Evolutionary conservation across 2,329 filamentous ascomycete species (phyloP).

Genomic region (Elsinoe arachidis): DNA sequence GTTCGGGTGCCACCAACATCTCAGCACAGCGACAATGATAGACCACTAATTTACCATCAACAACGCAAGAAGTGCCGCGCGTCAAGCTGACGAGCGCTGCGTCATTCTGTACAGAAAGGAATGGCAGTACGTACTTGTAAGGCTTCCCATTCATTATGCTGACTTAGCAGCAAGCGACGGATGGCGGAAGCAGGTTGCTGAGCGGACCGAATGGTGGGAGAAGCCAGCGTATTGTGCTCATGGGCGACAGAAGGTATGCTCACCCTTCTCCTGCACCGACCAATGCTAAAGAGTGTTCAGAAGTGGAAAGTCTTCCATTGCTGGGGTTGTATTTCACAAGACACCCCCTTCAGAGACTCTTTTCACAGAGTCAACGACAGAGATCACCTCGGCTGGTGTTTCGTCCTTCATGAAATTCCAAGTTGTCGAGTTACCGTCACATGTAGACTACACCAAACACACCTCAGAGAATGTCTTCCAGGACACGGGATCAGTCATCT

Average conservation of each 20-base stretch:
- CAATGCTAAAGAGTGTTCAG: slow-evolving; percentile 39
- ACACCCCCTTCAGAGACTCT: slow-evolving; percentile 91
- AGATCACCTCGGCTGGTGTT: slow-evolving; percentile 90
- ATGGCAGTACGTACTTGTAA: not conserved
- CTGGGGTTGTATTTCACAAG: slow-evolving; percentile 98
- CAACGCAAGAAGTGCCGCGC: not conserved
- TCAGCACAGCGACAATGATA: not conserved
- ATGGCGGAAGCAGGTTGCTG: slow-evolving; percentile 29
- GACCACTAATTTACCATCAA: not conserved
- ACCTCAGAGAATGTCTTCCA: slow-evolving; percentile 91
- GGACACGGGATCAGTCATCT: slow-evolving; percentile 87
- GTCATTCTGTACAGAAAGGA: not conserved
- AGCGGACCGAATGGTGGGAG: slow-evolving; percentile 47
- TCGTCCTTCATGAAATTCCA: slow-evolving; percentile 99
- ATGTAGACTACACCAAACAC: slow-evolving; percentile 85
- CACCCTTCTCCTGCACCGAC: slow-evolving; percentile 13
- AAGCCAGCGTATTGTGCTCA: slow-evolving; percentile 80
- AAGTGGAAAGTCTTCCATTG: slow-evolving; percentile 96
- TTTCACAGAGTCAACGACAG: slow-evolving; percentile 88
- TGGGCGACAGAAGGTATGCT: slow-evolving; percentile 84
- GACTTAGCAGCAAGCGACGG: not conserved
- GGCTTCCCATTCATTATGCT: not conserved
- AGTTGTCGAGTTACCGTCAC: slow-evolving; percentile 94
- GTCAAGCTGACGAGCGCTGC: not conserved
- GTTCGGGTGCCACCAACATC: not conserved